Base-by-base conservation (phyloP, 2,329 filamentous ascomycete genomes). In the Talaromyces albobiverticillius region DNA sequence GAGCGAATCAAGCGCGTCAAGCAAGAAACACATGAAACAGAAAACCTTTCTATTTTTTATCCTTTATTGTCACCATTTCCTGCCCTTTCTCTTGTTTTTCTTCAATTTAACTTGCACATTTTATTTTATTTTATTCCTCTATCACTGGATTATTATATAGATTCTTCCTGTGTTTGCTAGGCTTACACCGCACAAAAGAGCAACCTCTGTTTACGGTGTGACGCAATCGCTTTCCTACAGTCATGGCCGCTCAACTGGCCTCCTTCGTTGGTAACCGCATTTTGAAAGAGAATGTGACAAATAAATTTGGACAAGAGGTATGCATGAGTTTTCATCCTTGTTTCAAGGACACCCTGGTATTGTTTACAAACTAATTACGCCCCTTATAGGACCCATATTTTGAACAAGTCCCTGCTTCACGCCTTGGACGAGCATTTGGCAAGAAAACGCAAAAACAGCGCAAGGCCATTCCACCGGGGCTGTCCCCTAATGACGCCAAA, bases 301-400 rank as follows among this genome's bases (percentile, higher is more conserved):
- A 75, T 57, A 63, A 67, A 43, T 74, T 74, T 59, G 73, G 73
- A 55, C 65, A 69, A 59, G 73, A 75, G 60, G 72, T 74, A n/a
- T n/a, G 59, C 61, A 56, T 56, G 38, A 31, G 11, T 11, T 2
- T 18, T 23, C 10, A 20, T 13, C 18, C 16, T 25, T 7, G 10
- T 9, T 11, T 3, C 14, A 3, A 22, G n/a, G 36, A 18, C 8
- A 18, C 48, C 38, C 32, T 43, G 25, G 10, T 13, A 13, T 29
- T 29, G 5, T 40, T 22, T 34, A 42, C 4, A 25, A 10, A 23
- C 50, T 52, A 26, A 52, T 26, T 5, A 29, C n/a, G 6, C 13
- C 18, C n/a, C 46, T 49, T 49, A 10, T 64, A 96, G 89, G 92
- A 97, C 68, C 91, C 92, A 5, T 96, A 91, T 75, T 95, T 92